These are phyloP conservation scores for Blumeria hordei DNA, from an alignment of 2,329 filamentous ascomycete genomes.

Conservation along the genomic window DNA sequence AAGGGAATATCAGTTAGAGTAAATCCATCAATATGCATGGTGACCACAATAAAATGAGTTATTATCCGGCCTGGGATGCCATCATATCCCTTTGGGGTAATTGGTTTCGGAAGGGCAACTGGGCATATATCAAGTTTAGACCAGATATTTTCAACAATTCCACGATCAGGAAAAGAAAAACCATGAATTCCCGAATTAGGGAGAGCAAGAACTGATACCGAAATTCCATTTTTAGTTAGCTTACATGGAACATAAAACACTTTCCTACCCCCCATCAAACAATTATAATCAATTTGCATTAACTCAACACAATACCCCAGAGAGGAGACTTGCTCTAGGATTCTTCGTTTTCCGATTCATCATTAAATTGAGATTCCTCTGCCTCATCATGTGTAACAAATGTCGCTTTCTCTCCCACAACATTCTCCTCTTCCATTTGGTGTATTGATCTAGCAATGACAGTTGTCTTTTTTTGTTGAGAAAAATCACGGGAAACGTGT, in stretches of 20 bases:
- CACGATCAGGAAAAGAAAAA: background rate
- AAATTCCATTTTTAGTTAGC: background rate
- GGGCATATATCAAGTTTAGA: background rate
- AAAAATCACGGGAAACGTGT: background rate
- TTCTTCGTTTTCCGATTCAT: background rate
- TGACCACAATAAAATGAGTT: background rate
- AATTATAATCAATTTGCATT: background rate
- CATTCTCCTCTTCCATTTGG: background rate
- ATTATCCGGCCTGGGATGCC: too few relatives aligned
- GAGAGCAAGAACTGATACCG: background rate
- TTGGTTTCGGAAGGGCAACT: background rate
- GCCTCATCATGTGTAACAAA: too few relatives aligned
- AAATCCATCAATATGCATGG: background rate
- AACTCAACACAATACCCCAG: background rate
- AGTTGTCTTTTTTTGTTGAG: background rate
- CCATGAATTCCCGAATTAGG: background rate
- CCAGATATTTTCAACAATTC: background rate
- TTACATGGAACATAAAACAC: background rate
- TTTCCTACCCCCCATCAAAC: background rate
- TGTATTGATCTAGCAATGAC: background rate
- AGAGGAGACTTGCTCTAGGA: slow-evolving; percentile 1
- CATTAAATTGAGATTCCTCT: background rate
- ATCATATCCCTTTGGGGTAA: background rate
- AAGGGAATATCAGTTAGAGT: background rate
- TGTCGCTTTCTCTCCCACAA: background rate